These are phyloP conservation scores for Geopyxis carbonaria DNA, from an alignment of 495 filamentous ascomycete genomes.

Conservation along the genomic window DNA sequence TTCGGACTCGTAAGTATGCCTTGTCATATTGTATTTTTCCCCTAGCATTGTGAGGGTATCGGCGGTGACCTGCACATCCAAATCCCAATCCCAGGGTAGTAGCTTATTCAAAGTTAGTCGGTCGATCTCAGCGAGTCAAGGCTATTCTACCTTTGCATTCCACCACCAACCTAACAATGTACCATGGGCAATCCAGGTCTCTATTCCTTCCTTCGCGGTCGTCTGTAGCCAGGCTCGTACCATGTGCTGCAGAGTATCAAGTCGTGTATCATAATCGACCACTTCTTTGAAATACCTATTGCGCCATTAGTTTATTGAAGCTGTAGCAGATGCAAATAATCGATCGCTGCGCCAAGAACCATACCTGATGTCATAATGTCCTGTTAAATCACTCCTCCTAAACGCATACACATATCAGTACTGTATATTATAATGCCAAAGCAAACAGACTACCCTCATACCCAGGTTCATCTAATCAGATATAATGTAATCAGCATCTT, in stretches of 20 bases:
- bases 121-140: neutral
- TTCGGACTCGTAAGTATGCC: conserved; percentile 38
- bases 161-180: conserved; percentile 85
- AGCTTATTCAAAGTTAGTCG: conserved; percentile 27
- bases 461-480: conserved; percentile 21
- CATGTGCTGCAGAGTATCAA: conserved; percentile 46
- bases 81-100: conserved; percentile 76
- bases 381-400: conserved; percentile 12
- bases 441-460: neutral
- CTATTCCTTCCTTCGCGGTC: conserved; percentile 43
- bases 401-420: neutral
- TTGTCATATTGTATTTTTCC: conserved; percentile 45
- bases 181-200: conserved; percentile 81
- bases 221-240: conserved; percentile 56
- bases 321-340: too few species aligned
- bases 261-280: conserved; percentile 46
- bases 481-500: neutral
- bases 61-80: conserved; percentile 63
- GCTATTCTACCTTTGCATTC: conserved; percentile 50
- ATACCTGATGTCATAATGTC: conserved; percentile 20
- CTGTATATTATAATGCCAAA: neutral
- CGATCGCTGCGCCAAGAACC: too few species aligned
- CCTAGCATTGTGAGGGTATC: conserved; percentile 46
- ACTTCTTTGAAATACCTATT: conserved; percentile 41
- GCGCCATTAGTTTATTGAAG: too few species aligned